Percentiles rank a stretch among this genome's conserved stretches.
Evolutionary conservation across 2,329 filamentous ascomycete species (phyloP).

Genomic region (Aschersonia sp.): DNA sequence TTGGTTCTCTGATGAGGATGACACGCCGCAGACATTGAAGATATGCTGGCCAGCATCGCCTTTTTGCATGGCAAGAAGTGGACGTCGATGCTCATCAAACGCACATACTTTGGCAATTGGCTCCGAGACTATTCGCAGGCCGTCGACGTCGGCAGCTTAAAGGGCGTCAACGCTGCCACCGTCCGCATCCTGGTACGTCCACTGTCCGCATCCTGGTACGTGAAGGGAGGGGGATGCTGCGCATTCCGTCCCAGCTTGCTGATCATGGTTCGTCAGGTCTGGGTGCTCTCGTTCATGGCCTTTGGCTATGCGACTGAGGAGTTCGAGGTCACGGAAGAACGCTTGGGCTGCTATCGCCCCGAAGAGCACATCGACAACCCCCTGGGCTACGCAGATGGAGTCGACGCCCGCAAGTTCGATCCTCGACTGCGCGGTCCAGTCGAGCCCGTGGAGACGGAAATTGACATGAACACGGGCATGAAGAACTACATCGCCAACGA

Average conservation of each 20-base stretch:
- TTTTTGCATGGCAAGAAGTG: constrained; percentile 75
- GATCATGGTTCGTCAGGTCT: constrained; percentile 30
- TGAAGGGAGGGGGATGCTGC: not conserved
- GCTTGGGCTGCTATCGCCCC: constrained; percentile 66
- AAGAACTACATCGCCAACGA: constrained; percentile 99
- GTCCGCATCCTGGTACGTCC: constrained; percentile 54
- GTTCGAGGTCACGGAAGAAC: constrained; percentile 70
- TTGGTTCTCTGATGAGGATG: not conserved
- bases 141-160: constrained; percentile 66
- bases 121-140: constrained; percentile 75
- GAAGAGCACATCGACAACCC: constrained; percentile 67
- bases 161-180: constrained; percentile 63
- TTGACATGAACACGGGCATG: constrained; percentile 76
- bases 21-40: constrained; percentile 53
- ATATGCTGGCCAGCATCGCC: constrained; percentile 62
- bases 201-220: constrained; percentile 59
- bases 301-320: constrained; percentile 79
- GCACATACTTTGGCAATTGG: constrained; percentile 80
- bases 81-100: constrained; percentile 64
- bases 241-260: too few relatives aligned
- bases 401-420: constrained; percentile 74
- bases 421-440: constrained; percentile 70
- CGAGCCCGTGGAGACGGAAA: constrained; percentile 51
- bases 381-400: constrained; percentile 71
- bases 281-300: constrained; percentile 68